Evolutionary conservation across 305 asterid species (phyloP), one percentile per base, ranked within the genome.

Genomic region (Caryopteris hybrid): DNA sequence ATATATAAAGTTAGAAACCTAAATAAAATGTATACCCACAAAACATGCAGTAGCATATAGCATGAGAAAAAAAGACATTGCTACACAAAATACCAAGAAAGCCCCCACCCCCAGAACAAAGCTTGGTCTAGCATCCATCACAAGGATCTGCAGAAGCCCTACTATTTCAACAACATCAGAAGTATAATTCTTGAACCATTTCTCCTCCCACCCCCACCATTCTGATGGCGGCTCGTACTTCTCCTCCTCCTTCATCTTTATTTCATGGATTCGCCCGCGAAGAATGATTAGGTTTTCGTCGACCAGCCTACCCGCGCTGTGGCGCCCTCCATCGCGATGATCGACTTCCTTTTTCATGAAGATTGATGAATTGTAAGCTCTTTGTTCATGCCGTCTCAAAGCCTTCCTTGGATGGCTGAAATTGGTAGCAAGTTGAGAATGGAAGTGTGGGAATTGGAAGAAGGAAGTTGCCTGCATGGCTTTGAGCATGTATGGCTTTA

Each of bases 201-300:
- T 7, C 71, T 52, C 63, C 62, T 63, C 76, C 71, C 71, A 63
- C 8, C 1, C 59, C 64, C 59, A 50, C 76, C 76, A 62, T 3
- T 41, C 22, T 3, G 56, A 8, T 5, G 59, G 76, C 3, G 66
- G 60, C 52, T 25, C 50, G 22, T 53, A 6, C 17, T 21, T 45
- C 9, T 17, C 39, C 31, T 17, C 39, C 31, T 83, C 91, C 0
- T 56, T 23, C 70, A 68, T 79, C 74, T 80, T 79, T 73, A 43
- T 70, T 33, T 82, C 84, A 4, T 25, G 31, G 2, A 1, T 78
- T 47, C 83, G 78, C 69, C 46, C 69, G 7, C 84, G 76, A 0
- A 76, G 73, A 14, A 82, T 76, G 60, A 78, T 80, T 75, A 80
- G 60, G 54, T 68, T 70, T 27, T 77, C 57, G 2, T 84, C 86